Conservation (phyloP, 768 basidiomycete species). For the Leccinum sublutescens region DNA sequence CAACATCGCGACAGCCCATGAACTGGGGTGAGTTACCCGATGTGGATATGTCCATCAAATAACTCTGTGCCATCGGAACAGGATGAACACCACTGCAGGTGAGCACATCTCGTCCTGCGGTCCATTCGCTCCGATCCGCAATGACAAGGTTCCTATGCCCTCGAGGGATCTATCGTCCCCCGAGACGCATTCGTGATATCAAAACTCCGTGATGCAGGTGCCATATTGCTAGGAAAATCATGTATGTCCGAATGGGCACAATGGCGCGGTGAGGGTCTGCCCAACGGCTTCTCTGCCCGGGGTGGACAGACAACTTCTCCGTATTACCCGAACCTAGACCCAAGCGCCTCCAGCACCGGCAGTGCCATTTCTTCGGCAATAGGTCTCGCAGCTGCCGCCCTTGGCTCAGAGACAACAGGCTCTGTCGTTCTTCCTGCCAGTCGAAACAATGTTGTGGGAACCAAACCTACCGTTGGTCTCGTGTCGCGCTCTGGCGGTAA, state of each 20-base stretch:
- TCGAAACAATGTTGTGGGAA: conserved; percentile 45
- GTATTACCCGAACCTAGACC: conserved; percentile 42
- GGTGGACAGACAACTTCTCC: conserved; percentile 44
- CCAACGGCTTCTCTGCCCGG: conserved; percentile 45
- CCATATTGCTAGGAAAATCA: conserved; percentile 42
- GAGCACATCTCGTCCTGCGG: conserved; percentile 28
- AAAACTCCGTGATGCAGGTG: conserved; percentile 33
- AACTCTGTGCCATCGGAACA: conserved; percentile 2
- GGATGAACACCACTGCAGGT: conserved; percentile 53
- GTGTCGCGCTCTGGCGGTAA: conserved; percentile 40
- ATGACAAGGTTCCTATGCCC: conserved; percentile 34
- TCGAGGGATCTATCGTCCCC: conserved; percentile 39
- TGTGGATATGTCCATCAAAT: background rate
- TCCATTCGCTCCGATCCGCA: background rate
- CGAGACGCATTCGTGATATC: conserved; percentile 35
- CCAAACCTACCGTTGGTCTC: conserved; percentile 42
- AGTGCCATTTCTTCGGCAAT: conserved; percentile 44
- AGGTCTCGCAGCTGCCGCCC: conserved; percentile 42
- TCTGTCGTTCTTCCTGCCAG: conserved; percentile 45
- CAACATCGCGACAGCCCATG: conserved; percentile 34
- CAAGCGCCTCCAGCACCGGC: conserved; percentile 43
- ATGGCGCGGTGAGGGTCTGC: conserved; percentile 35
- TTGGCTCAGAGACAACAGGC: conserved; percentile 51
- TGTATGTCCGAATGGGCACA: conserved; percentile 44
- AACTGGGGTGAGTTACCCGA: conserved; percentile 23